Base-by-base conservation (phyloP, 1,284 basidiomycete genomes). In the Malassezia nana region DNA sequence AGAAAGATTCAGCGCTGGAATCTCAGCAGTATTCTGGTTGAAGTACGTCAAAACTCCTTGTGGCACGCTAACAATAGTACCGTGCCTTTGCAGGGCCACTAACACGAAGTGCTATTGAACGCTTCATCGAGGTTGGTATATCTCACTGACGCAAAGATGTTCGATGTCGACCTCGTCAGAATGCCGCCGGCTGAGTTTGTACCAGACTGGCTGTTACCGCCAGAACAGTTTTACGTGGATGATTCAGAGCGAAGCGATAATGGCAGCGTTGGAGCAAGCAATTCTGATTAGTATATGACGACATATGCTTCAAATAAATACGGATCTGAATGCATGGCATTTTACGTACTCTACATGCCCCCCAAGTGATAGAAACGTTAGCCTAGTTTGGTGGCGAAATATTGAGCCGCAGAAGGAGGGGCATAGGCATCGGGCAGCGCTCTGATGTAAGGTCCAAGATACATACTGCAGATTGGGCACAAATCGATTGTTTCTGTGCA, bases 401-500 rank as follows among this genome's bases (percentile, higher is more conserved):
- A 65, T 29, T 63, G 51, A 10, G 52, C 52, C 6, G 60, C 65
- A 22, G 52, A 54, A 38, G 46, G 44, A 4, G 67, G 60, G 15
- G 59, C 50, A 39, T 62, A 64, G 9, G 53, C 58, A 15, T 62
- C 60, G 9, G 57, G 40, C 3, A 55, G 52, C 8, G 39, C 51
- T n/a, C 25, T 42, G 13, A 8, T 42, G 24, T 42, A 18, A 26
- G 24, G 15, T 12, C n/a, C 52, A 20, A 18, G 24, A 25, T 55
- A 68, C 47, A 31, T 55, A 59, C 28, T 65, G 61, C 22, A 74
- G 59, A 46, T 58, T 66, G 13, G 71, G 71, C 18, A 62, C 60
- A 45, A 64, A 72, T 44, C 60, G 62, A 48, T 76, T 72, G 46
- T 80, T 81, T 32, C 76, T 76, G 62, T 81, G 77, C 67, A 83